Percentiles rank a stretch among this genome's conserved stretches.
Evolutionary conservation across 1,139 yeast genomes (phyloP).

Genomic region (Debaryomyces coudertii): DNA sequence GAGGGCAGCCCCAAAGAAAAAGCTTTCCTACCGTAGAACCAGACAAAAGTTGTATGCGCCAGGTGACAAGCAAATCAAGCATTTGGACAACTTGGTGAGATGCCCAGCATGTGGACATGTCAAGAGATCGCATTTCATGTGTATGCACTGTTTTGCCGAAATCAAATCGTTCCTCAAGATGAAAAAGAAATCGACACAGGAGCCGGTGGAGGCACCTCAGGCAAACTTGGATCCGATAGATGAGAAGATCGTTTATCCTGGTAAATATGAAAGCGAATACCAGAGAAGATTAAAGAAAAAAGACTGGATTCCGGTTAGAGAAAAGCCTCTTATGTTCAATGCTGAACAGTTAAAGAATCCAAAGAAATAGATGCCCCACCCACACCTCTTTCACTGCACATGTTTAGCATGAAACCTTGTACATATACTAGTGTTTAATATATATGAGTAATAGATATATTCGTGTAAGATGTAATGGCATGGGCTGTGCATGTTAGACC

Average conservation of each 20-base stretch:
- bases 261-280: slow-evolving; percentile 55
- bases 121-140: slow-evolving; percentile 85
- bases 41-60: slow-evolving; percentile 83
- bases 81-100: slow-evolving; percentile 74
- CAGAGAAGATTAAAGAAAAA: slow-evolving; percentile 50
- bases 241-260: slow-evolving; percentile 73
- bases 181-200: slow-evolving; percentile 47
- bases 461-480: background rate
- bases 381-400: background rate
- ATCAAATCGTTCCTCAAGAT: slow-evolving; percentile 70
- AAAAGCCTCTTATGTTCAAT: slow-evolving; percentile 36
- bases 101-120: slow-evolving; percentile 96
- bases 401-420: slow-evolving; percentile 1
- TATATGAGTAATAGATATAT: slow-evolving; percentile 7
- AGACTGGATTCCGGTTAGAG: slow-evolving; percentile 66
- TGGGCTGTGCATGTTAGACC: background rate
- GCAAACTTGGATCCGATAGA: slow-evolving; percentile 64
- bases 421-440: slow-evolving; percentile 6
- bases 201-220: slow-evolving; percentile 33
- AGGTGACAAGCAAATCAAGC: slow-evolving; percentile 78
- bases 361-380: background rate
- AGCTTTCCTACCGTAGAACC: slow-evolving; percentile 81
- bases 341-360: slow-evolving; percentile 14
- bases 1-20: slow-evolving; percentile 92
- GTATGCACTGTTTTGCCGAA: slow-evolving; percentile 90